phyloP scores from a whole-genome alignment of 768 basidiomycete species.

The Cystofilobasidium capitatum region DNA sequence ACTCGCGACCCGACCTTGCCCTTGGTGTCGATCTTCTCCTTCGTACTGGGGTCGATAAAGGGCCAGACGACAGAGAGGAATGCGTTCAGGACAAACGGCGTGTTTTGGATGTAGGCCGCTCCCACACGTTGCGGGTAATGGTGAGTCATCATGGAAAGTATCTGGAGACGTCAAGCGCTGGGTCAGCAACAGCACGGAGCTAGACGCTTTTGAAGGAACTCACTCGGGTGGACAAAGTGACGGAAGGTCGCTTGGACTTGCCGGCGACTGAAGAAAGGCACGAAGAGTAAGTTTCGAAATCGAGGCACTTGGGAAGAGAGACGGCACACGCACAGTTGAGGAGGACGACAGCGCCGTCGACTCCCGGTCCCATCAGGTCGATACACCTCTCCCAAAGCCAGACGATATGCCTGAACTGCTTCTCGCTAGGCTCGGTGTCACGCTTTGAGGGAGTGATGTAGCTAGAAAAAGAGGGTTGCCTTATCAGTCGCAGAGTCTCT shows the following conservation, averaged over 20 bases:
- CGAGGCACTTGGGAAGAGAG: neutral
- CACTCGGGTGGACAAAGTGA: conserved; percentile 1
- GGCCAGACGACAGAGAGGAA: conserved; percentile 16
- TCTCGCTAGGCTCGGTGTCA: conserved; percentile 15
- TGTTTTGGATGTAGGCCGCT: conserved; percentile 14
- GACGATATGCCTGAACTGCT: conserved; percentile 17
- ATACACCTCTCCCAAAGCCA: conserved; percentile 8
- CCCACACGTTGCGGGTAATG: conserved; percentile 13
- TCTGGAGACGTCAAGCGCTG: neutral
- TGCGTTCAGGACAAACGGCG: conserved; percentile 15
- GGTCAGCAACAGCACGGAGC: neutral
- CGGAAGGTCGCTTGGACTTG: conserved; percentile 18
- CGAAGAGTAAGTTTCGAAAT: neutral
- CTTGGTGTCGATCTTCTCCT: conserved; percentile 10
- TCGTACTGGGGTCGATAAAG: conserved; percentile 9
- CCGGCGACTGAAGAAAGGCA: neutral
- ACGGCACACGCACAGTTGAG: conserved; percentile 3
- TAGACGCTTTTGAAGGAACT: neutral
- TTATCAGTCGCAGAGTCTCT: too few relatives aligned
- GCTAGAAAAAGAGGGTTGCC: neutral
- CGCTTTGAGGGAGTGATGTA: conserved; percentile 19
- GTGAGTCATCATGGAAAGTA: conserved; percentile 13
- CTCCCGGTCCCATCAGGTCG: conserved; percentile 15
- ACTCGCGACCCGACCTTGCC: conserved; percentile 3
- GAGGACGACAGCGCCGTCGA: conserved; percentile 5